These are phyloP conservation scores for Triticum dicoccoides DNA, from an alignment of 176 grass and related monocot species.

Conservation along the genomic window DNA sequence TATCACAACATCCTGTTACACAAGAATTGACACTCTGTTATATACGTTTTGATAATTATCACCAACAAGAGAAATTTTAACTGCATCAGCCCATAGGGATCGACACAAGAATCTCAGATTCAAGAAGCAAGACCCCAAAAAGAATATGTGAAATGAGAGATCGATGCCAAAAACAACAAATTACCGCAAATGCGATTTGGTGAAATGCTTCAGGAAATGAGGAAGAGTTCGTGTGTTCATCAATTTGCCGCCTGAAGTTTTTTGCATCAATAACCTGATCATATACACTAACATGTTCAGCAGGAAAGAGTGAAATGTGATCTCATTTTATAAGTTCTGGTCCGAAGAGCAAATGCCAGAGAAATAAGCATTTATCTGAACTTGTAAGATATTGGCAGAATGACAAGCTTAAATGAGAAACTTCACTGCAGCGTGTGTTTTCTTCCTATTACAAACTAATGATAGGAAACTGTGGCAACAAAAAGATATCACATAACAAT, in stretches of 20 bases:
- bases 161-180: neutral
- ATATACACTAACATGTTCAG: constrained; percentile 12
- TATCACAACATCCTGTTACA: constrained; percentile 86
- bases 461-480: neutral
- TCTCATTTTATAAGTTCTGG: neutral
- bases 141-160: constrained; percentile 9
- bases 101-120: neutral
- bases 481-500: neutral
- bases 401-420: neutral
- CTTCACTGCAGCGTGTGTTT: constrained; percentile 1
- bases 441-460: constrained; percentile 8
- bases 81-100: neutral
- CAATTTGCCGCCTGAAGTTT: constrained; percentile 87
- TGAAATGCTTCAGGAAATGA: constrained; percentile 93
- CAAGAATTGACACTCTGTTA: neutral
- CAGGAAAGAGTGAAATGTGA: neutral
- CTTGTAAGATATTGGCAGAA: neutral
- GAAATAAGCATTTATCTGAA: neutral
- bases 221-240: constrained; percentile 58
- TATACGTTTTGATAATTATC: constrained; percentile 15
- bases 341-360: neutral
- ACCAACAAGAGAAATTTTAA: neutral
- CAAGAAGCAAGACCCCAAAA: constrained; percentile 8
- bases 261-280: constrained; percentile 87
- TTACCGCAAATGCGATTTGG: constrained; percentile 98